Evolutionary conservation across 2,329 filamentous ascomycete species (phyloP), one percentile per base, ranked within the genome.

Genomic region (Curvularia hawaiiensis): DNA sequence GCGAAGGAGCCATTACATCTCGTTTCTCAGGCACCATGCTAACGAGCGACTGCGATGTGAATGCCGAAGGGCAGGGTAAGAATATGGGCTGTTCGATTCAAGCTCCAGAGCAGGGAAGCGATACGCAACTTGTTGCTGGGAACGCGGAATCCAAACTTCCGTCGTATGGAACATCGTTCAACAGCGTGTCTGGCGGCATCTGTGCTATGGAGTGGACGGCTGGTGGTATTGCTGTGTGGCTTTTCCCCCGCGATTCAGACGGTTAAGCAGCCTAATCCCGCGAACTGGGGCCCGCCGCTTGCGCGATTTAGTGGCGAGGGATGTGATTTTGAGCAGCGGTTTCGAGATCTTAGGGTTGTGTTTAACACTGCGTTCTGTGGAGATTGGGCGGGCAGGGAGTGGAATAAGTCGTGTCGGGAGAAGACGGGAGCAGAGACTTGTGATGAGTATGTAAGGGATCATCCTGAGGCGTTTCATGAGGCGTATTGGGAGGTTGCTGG

Each of bases 371-470:
- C 80, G 1, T 84, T 84, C 65, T 84, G 82, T 52, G 83, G 83
- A 39, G 77, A 80, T 44, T 85, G 82, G 82, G 82, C 82, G 11
- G 82, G 82, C n/a, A 67, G 61, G 35, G 66, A 88, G 44, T 96
- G 89, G 88, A 68, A 71, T 40, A 66, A 75, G 26, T 50, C 49
- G 4, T 72, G 71, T 53, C 55, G 50, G 14, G 52, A 50, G 9
- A 73, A 67, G 52, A 75, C 72, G 24, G 79, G 85, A 54, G 88
- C 85, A 0, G 59, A 73, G 38, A 87, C 61, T 4, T 77, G 75
- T 57, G 61, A 73, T 41, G 65, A 58, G 22, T 77, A 68, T 61
- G 73, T 77, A 7, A 26, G 60, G 14, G 60, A 70, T 8, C 68
- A 75, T 40, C 69, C 72, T 2, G 65, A 66, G 14, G 69, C 52